These are phyloP conservation scores for Trichoderma sp. DNA, from an alignment of 2,329 filamentous ascomycete species.

Conservation along the genomic window DNA sequence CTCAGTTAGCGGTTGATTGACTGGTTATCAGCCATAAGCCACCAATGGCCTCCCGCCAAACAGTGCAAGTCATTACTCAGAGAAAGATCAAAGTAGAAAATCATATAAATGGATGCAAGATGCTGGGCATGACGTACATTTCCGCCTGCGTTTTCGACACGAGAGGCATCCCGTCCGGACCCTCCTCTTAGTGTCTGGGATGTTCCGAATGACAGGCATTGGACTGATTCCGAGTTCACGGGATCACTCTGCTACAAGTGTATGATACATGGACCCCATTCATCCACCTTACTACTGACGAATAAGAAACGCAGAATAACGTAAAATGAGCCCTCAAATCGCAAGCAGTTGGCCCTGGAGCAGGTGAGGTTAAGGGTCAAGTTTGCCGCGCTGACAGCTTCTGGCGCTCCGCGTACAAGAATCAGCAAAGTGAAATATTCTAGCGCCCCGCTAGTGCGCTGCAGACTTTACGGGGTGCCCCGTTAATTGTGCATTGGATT, in stretches of 20 bases:
- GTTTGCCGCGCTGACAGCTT: neutral
- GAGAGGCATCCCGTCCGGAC: conserved; percentile 30
- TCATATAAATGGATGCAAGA: neutral
- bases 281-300: neutral
- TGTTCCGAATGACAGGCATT: conserved; percentile 28
- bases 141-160: conserved; percentile 29
- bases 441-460: conserved; percentile 22
- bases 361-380: neutral
- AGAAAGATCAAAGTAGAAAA: neutral
- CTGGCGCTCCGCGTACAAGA: neutral
- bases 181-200: conserved; percentile 29
- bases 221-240: neutral
- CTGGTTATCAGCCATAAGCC: accelerated
- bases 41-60: neutral
- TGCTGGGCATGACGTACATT: conserved; percentile 24
- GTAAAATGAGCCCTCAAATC: neutral
- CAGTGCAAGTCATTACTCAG: neutral
- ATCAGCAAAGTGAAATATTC: neutral
- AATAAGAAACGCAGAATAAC: neutral
- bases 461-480: neutral
- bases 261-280: neutral
- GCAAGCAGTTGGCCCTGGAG: neutral
- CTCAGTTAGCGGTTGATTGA: neutral
- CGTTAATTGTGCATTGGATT: conserved; percentile 17
- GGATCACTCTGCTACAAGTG: neutral